Conservation (phyloP, 2,329 filamentous ascomycete genomes). For the Dothistroma septosporum region DNA sequence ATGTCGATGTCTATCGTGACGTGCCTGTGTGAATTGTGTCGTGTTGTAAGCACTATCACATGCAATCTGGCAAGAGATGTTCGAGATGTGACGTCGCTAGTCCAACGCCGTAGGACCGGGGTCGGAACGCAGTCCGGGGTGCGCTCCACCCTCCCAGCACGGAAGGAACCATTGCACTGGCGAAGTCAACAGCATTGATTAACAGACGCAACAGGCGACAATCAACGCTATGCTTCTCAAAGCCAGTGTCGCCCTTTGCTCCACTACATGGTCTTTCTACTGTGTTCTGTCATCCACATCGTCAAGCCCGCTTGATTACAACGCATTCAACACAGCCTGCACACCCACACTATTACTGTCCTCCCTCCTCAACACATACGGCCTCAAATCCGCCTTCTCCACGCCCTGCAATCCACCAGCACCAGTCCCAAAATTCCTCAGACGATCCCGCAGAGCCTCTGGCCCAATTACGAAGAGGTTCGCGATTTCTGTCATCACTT, state of each 20-base stretch:
- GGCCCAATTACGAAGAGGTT: constrained; percentile 89
- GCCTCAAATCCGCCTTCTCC: constrained; percentile 61
- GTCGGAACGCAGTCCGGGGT: not conserved
- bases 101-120: not conserved
- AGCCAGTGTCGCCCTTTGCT: not conserved
- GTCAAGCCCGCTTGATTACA: constrained; percentile 38
- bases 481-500: constrained; percentile 87
- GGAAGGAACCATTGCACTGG: not conserved
- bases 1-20: not conserved
- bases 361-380: constrained; percentile 79
- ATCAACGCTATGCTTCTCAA: too few relatives aligned
- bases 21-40: not conserved
- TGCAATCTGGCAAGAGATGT: constrained; percentile 8
- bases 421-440: constrained; percentile 41
- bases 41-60: constrained; percentile 6
- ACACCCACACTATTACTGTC: constrained; percentile 77
- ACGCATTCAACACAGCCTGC: constrained; percentile 70
- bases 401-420: constrained; percentile 37
- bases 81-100: not conserved
- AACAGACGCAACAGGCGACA: too few relatives aligned
- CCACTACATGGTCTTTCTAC: not conserved
- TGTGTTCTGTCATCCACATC: not conserved
- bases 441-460: constrained; percentile 49
- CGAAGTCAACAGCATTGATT: too few relatives aligned
- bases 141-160: not conserved